Evolutionary conservation across 305 asterid genomes (phyloP).

Genomic region (Rubia occidens): DNA sequence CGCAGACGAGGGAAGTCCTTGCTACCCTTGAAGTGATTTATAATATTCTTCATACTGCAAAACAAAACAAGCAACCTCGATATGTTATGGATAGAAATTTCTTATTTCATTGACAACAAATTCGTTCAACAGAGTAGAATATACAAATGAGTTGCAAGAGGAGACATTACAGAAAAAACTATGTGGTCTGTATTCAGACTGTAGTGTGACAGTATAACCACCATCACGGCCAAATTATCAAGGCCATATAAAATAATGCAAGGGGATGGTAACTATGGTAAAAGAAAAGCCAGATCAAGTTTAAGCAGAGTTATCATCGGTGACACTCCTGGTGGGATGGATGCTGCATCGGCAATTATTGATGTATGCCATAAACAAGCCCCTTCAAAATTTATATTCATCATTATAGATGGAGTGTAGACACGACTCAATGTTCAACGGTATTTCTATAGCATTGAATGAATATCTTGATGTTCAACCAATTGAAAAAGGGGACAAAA

Average conservation of each 20-base stretch:
- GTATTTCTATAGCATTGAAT: background rate
- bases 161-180: background rate
- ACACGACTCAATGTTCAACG: background rate
- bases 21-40: conserved; percentile 67
- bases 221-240: background rate
- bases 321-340: background rate
- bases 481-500: background rate
- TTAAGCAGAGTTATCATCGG: background rate
- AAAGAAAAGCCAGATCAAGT: background rate
- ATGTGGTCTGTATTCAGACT: background rate
- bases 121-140: background rate
- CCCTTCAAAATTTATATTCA: background rate
- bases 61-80: conserved; percentile 11
- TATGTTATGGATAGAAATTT: background rate
- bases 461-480: background rate
- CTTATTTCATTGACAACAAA: background rate
- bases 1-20: conserved; percentile 78
- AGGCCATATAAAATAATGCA: background rate
- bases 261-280: background rate
- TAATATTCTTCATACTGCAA: conserved; percentile 86
- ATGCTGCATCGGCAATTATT: background rate
- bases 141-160: background rate
- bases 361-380: background rate
- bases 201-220: background rate
- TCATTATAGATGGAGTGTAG: background rate